A percentile compares a stretch with the other conserved stretches of the same genome.
Conservation (phyloP, 371 early-diverging fungal species). For the Circinella umbellata region DNA sequence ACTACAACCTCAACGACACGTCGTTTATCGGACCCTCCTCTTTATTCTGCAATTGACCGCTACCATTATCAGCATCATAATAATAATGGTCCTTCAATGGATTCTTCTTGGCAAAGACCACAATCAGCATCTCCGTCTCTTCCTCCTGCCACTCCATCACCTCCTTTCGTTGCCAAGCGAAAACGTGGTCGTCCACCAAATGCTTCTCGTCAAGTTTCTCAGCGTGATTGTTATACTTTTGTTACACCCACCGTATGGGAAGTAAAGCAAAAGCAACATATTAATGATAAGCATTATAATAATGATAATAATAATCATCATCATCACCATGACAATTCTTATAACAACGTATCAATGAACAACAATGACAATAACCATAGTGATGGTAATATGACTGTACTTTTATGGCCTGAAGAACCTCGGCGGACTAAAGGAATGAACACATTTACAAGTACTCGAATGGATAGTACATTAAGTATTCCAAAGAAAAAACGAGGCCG, state of each 20-base stretch:
- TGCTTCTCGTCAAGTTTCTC: constrained; percentile 31
- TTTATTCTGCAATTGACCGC: constrained; percentile 26
- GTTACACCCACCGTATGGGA: constrained; percentile 43
- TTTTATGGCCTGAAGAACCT: constrained; percentile 21
- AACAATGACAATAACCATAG: neutral
- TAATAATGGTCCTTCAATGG: constrained; percentile 11
- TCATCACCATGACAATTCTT: neutral
- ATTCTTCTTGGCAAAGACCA: constrained; percentile 19
- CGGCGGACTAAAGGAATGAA: constrained; percentile 18
- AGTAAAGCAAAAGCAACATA: constrained; percentile 23
- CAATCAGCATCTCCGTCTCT: constrained; percentile 21
- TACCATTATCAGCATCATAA: constrained; percentile 11
- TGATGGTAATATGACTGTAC: constrained; percentile 14
- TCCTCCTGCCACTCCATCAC: constrained; percentile 18
- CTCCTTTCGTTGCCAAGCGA: constrained; percentile 30
- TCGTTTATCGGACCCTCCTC: constrained; percentile 31
- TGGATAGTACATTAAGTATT: constrained; percentile 46
- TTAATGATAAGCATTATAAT: constrained; percentile 5
- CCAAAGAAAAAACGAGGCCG: constrained; percentile 54
- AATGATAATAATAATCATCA: neutral
- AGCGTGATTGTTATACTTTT: constrained; percentile 34
- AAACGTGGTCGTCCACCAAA: constrained; percentile 53
- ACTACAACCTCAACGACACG: constrained; percentile 23
- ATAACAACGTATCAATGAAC: neutral
- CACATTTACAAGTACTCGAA: constrained; percentile 45